phyloP scores from a whole-genome alignment of 176 grass and related monocot species.

The Oryza meyeriana region DNA sequence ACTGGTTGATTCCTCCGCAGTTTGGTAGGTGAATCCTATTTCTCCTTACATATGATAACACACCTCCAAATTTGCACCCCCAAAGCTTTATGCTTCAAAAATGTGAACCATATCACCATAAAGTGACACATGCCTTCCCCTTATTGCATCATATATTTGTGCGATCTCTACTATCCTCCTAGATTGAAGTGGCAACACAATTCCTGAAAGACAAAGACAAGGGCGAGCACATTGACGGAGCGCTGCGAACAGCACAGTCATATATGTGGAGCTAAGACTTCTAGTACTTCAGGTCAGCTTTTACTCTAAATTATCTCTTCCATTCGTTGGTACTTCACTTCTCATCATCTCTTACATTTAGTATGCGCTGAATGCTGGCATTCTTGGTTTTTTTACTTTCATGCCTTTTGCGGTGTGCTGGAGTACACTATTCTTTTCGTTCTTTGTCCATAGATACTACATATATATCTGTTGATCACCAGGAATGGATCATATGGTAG shows the following conservation, averaged over 20 bases:
- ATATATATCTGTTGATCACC: slow-evolving; percentile 9
- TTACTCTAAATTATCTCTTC: slow-evolving; percentile 31
- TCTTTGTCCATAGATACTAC: slow-evolving; percentile 2
- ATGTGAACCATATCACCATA: slow-evolving; percentile 37
- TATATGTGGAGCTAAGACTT: background rate
- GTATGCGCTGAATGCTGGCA: slow-evolving; percentile 3
- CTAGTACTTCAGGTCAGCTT: slow-evolving; percentile 61
- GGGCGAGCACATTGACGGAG: slow-evolving; percentile 4
- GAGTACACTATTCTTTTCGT: background rate
- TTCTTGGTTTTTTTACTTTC: slow-evolving; percentile 39
- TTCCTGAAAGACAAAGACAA: slow-evolving; percentile 23
- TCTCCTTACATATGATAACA: slow-evolving; percentile 83
- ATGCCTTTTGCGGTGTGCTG: slow-evolving; percentile 14
- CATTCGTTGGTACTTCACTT: slow-evolving; percentile 21
- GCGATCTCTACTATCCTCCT: slow-evolving; percentile 16
- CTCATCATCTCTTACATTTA: slow-evolving; percentile 12
- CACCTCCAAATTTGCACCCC: slow-evolving; percentile 32
- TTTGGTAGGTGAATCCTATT: slow-evolving; percentile 39
- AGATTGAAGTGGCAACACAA: slow-evolving; percentile 27
- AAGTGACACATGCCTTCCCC: background rate
- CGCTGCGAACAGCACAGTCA: background rate
- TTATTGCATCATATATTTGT: slow-evolving; percentile 31
- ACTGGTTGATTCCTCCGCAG: slow-evolving; percentile 15
- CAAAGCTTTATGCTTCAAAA: slow-evolving; percentile 18
- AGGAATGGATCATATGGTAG: slow-evolving; percentile 2